Evolutionary conservation across 1,284 basidiomycete genomes (phyloP).

Genomic region (Salmacisia buchloeana): DNA sequence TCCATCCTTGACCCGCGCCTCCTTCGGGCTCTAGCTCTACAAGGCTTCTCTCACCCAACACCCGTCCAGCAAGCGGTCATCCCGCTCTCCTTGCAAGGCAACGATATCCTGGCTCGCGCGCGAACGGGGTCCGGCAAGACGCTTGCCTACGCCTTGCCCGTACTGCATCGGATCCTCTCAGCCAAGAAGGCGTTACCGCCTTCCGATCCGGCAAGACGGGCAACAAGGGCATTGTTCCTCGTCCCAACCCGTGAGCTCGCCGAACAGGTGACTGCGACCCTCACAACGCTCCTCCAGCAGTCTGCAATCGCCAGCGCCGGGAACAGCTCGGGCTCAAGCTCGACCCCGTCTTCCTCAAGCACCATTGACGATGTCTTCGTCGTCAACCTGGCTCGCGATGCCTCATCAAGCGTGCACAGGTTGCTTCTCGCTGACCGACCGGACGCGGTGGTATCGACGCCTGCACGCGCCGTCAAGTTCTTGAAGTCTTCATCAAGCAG

Average conservation of each 20-base stretch:
- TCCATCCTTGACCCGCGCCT: constrained; percentile 70
- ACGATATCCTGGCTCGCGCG: constrained; percentile 85
- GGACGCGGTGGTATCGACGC: constrained; percentile 86
- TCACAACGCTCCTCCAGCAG: constrained; percentile 3
- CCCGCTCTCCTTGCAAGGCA: constrained; percentile 76
- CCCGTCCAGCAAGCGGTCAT: constrained; percentile 71
- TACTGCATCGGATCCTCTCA: constrained; percentile 80
- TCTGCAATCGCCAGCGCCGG: neutral
- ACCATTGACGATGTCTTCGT: constrained; percentile 66
- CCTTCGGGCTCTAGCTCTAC: constrained; percentile 68
- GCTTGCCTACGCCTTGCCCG: constrained; percentile 85
- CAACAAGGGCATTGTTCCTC: constrained; percentile 75
- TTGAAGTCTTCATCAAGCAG: constrained; percentile 59
- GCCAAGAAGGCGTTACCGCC: constrained; percentile 67
- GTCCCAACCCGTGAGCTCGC: constrained; percentile 91
- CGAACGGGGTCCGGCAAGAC: constrained; percentile 97
- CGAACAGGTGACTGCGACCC: constrained; percentile 68
- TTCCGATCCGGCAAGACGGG: constrained; percentile 55
- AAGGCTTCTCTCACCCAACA: constrained; percentile 75
- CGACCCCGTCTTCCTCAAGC: constrained; percentile 37
- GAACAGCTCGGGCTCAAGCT: neutral
- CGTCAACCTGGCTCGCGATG: constrained; percentile 67
- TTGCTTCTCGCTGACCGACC: constrained; percentile 79
- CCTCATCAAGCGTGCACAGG: constrained; percentile 69
- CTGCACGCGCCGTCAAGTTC: constrained; percentile 72